Evolutionary conservation across 2,329 filamentous ascomycete species (phyloP), one percentile per base, ranked within the genome.

Genomic region (Volutella citrinella): DNA sequence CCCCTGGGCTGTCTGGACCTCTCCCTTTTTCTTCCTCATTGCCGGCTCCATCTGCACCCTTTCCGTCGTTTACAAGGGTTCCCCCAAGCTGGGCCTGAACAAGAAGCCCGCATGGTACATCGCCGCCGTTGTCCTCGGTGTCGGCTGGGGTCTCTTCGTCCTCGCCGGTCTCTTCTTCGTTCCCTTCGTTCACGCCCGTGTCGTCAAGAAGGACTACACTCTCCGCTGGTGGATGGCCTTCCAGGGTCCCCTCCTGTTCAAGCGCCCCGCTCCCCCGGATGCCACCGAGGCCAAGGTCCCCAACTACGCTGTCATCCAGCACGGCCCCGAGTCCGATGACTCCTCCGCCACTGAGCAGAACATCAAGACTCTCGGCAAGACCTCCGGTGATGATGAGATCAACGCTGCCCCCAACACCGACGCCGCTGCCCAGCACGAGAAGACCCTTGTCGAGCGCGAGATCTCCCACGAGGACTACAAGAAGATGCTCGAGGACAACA

Each of bases 11-110:
- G 75, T 89, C 34, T 87, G 72, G 64, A 82, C 75, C 32, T 80
- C 82, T 3, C 85, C 84, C 9, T 78, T 84, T 64, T 89, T 82
- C 67, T 89, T 89, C 72, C 76, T 88, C 36, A 76, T 89, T 39
- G 82, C 84, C 35, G 82, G 72, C 35, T 86, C 82, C 38, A 65
- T 89, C 51, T 87, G 83, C 65, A 84, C 84, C 0, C 70, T 90
- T 5, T 87, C 82, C 27, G 80, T 90, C 49, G 84, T 89, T 48
- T 88, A 87, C 74, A 88, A 89, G 72, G 84, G 84, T 19, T 87
- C 84, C 9, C 83, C 84, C 16, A 40, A 45, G 15, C 46, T 54
- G 3, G 48, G 51, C 11, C 48, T 54, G 6, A 13, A 38, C 15
- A 27, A 40, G 11, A 84, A 82, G 69, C 80, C 84, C 3, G 60